Evolutionary conservation across 2,329 filamentous ascomycete species (phyloP), one percentile per base, ranked within the genome.

Genomic region (Paradendryphiella salina): DNA sequence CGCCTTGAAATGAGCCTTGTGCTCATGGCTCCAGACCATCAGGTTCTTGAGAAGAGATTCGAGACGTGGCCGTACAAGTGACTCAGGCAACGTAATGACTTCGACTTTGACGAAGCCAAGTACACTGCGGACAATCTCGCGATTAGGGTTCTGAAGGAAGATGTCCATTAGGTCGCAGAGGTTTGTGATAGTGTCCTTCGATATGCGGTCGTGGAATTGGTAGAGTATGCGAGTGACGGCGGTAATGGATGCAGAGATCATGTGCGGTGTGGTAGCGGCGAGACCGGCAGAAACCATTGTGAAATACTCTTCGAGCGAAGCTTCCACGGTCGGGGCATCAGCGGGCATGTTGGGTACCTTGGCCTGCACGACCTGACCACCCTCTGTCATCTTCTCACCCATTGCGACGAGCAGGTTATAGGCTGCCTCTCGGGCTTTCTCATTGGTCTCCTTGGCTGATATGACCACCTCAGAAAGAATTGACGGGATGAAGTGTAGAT

Each of bases 201-300:
- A 84, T 23, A 97, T 78, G 20, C 82, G 75, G 23, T 82, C 79
- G 59, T 90, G 87, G 79, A 96, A 99, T 69, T 96, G 89, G 74
- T 92, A 97, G 23, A 99, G 82, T 20, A 96, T 85, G n/a, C 94
- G 85, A 11, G 91, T 94, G 31, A 99, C 82, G 11, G 94, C 93
- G 0, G 91, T 97, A 70, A 99, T 92, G n/a, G 90, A 91, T 0
- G 94, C 94, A 5, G 90, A 96, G 56, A 97, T 92, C 91, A 97
- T 96, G 77, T 97, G 93, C 26, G 94, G 92, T 9, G 91, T 93
- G 64, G 87, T 88, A 49, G 92, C 93, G 1, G 93, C 94, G 45
- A 99, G 82, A 76, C 94, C 94, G 40, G 94, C 94, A 60, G 90
- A 96, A 23, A 97, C 89, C 94, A 99, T 99, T 47, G 93, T 96